These are phyloP conservation scores for Xerocomus amazonicus DNA, from an alignment of 1,284 basidiomycete species.

Conservation along the genomic window DNA sequence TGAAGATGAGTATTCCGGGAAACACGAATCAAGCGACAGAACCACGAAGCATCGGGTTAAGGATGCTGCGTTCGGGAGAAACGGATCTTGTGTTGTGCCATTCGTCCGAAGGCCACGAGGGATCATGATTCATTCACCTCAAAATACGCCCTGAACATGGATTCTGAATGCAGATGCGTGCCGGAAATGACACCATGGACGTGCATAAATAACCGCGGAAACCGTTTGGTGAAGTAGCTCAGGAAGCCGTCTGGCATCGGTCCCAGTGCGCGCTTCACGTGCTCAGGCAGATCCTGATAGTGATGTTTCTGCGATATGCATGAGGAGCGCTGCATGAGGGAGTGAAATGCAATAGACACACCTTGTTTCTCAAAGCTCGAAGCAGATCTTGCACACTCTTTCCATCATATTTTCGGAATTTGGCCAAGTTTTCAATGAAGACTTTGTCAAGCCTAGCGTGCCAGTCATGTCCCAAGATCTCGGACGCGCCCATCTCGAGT, in stretches of 20 bases:
- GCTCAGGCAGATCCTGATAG: slow-evolving; percentile 92
- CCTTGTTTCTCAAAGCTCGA: slow-evolving; percentile 93
- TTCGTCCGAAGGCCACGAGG: too few species aligned
- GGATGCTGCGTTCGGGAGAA: too few species aligned
- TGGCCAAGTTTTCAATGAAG: slow-evolving; percentile 92
- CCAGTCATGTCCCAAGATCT: slow-evolving; percentile 88
- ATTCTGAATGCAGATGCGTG: slow-evolving; percentile 67
- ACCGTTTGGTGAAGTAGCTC: slow-evolving; percentile 89
- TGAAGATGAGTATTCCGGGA: too few species aligned
- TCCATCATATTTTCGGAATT: slow-evolving; percentile 95
- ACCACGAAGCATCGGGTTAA: not conserved
- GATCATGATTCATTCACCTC: slow-evolving; percentile 55
- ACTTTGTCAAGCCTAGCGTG: slow-evolving; percentile 79
- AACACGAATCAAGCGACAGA: not conserved
- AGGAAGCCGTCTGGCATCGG: slow-evolving; percentile 91
- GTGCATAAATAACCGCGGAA: slow-evolving; percentile 88
- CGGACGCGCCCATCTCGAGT: slow-evolving; percentile 68
- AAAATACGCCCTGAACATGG: slow-evolving; percentile 86
- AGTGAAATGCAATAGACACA: slow-evolving; percentile 35
- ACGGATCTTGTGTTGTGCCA: not conserved
- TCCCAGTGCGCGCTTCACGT: slow-evolving; percentile 84
- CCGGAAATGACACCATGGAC: slow-evolving; percentile 79
- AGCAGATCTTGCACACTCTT: slow-evolving; percentile 88
- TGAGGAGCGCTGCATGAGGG: slow-evolving; percentile 3
- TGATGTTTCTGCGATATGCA: slow-evolving; percentile 79